Evolutionary conservation across 1,284 basidiomycete species (phyloP).

Genomic region (Vanrija humicola): DNA sequence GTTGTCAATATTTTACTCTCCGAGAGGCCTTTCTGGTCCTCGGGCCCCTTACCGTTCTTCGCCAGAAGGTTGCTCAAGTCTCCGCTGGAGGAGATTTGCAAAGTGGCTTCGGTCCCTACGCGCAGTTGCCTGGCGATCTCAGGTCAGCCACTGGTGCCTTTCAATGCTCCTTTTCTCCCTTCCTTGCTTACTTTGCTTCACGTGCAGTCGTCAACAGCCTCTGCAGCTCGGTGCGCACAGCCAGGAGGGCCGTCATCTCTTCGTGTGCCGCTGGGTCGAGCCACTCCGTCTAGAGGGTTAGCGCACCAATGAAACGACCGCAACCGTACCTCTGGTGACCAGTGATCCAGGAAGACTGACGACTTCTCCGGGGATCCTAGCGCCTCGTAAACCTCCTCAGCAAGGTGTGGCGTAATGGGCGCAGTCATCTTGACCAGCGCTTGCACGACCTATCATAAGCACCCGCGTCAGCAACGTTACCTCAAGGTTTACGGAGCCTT

Average conservation of each 20-base stretch:
- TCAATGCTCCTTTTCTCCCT: no score
- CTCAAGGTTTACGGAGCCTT: conserved; percentile 17
- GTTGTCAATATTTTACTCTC: no score
- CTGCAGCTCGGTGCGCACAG: no score
- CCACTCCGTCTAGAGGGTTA: not conserved
- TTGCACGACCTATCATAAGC: conserved; percentile 57
- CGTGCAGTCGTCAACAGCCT: no score
- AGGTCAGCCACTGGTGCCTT: no score
- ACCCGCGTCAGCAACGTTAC: conserved; percentile 31
- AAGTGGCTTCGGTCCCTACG: no score
- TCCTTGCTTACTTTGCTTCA: no score
- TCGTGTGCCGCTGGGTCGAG: conserved; percentile 2
- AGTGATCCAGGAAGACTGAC: conserved; percentile 59
- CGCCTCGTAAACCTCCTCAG: conserved; percentile 75
- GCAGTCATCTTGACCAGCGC: conserved; percentile 71
- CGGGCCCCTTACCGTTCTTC: no score
- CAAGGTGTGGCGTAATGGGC: conserved; percentile 84
- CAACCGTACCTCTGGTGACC: conserved; percentile 58
- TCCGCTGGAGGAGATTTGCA: no score
- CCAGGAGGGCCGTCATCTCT: conserved; percentile 15
- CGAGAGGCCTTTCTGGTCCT: no score
- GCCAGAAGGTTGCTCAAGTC: no score
- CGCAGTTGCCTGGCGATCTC: no score
- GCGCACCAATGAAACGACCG: not conserved
- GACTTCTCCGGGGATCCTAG: not conserved